Evolutionary conservation across 345 rosid genomes (phyloP).

Genomic region (Acer saccharum): DNA sequence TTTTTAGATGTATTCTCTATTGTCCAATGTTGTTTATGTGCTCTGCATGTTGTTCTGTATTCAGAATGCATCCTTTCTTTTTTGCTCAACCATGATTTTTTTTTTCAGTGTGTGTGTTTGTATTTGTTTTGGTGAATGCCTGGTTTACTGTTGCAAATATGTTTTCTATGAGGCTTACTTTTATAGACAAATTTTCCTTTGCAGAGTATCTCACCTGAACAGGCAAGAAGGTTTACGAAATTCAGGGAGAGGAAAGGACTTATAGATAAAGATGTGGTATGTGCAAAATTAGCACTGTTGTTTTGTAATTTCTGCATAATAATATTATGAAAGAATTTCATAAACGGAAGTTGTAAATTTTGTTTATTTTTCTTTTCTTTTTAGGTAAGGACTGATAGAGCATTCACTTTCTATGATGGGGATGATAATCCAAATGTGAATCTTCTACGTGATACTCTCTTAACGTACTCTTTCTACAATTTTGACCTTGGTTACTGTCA

Average conservation of each 20-base stretch:
- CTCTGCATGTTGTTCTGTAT: background rate
- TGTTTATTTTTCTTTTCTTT: constrained; percentile 18
- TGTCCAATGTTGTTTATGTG: background rate
- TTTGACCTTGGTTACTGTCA: constrained; percentile 99
- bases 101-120: background rate
- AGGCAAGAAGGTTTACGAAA: constrained; percentile 92
- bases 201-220: constrained; percentile 91
- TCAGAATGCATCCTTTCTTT: background rate
- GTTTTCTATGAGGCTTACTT: constrained; percentile 20
- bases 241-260: constrained; percentile 93
- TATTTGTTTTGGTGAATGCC: background rate
- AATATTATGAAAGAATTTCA: background rate
- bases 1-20: background rate
- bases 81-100: background rate
- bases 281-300: constrained; percentile 23
- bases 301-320: background rate
- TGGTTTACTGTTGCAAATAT: constrained; percentile 5
- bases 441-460: constrained; percentile 75
- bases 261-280: constrained; percentile 95
- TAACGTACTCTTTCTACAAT: constrained; percentile 93
- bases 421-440: constrained; percentile 88
- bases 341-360: constrained; percentile 1
- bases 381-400: constrained; percentile 97
- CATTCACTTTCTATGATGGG: constrained; percentile 75
- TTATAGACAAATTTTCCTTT: constrained; percentile 21